A percentile compares a stretch with the other conserved stretches of the same genome.
Evolutionary conservation across 495 filamentous ascomycete species (phyloP).

Genomic region (Hyaloscypha bicolor): DNA sequence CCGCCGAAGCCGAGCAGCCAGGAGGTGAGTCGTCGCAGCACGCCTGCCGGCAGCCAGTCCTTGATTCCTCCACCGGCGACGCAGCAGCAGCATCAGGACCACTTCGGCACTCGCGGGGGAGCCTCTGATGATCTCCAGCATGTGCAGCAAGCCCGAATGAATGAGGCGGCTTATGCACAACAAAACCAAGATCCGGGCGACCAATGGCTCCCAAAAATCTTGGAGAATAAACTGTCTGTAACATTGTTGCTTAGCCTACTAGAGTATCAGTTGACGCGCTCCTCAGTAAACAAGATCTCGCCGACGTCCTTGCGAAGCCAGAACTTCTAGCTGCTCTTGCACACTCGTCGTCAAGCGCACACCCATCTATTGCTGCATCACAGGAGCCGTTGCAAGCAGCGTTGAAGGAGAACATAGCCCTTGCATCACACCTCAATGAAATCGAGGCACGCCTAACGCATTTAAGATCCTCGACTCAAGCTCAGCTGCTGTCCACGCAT

Average conservation of each 20-base stretch:
- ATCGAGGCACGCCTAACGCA: constrained; percentile 62
- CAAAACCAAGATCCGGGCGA: constrained; percentile 50
- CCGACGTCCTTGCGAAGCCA: constrained; percentile 63
- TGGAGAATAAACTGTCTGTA: constrained; percentile 76
- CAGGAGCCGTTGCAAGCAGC: constrained; percentile 59
- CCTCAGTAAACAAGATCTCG: constrained; percentile 60
- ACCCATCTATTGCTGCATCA: constrained; percentile 60
- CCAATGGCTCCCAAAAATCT: constrained; percentile 67
- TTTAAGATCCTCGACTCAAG: constrained; percentile 69
- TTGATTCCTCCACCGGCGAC: constrained; percentile 46
- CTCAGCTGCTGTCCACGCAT: constrained; percentile 78
- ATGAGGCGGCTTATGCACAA: constrained; percentile 21
- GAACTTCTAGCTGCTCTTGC: constrained; percentile 63
- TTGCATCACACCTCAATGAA: constrained; percentile 59
- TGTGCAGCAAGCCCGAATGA: constrained; percentile 20
- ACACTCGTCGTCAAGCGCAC: constrained; percentile 63
- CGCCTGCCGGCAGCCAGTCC: constrained; percentile 43
- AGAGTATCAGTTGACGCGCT: constrained; percentile 11
- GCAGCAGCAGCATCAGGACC: constrained; percentile 42
- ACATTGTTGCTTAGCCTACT: constrained; percentile 2
- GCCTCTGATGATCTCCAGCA: constrained; percentile 18
- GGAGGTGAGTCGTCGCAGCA: constrained; percentile 68
- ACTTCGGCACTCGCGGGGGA: constrained; percentile 17
- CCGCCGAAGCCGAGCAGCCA: constrained; percentile 74
- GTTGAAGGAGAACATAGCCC: constrained; percentile 68